Evolutionary conservation across 164 flowering plant genomes (phyloP).

Genomic region (Houttuynia cordata): DNA sequence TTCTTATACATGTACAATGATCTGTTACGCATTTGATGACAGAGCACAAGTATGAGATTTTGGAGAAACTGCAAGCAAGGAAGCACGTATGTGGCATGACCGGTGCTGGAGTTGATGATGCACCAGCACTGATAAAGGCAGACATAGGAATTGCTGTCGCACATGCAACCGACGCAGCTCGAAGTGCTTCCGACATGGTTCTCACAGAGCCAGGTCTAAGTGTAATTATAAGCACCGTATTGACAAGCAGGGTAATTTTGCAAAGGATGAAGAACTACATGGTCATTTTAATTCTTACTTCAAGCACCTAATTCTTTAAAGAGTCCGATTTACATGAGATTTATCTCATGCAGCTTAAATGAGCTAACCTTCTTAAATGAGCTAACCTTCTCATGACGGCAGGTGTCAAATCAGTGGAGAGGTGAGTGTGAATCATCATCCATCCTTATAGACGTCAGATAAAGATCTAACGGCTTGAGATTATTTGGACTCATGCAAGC

Average conservation of each 20-base stretch:
- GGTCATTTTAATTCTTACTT: slow-evolving; percentile 10
- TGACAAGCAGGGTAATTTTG: slow-evolving; percentile 63
- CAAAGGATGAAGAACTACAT: slow-evolving; percentile 67
- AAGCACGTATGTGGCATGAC: slow-evolving; percentile 72
- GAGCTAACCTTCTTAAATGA: too few species aligned
- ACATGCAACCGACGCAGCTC: slow-evolving; percentile 62
- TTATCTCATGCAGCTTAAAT: too few species aligned
- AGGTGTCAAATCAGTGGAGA: too few species aligned
- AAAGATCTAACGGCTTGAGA: too few species aligned
- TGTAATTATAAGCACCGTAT: slow-evolving; percentile 59
- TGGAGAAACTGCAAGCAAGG: slow-evolving; percentile 39
- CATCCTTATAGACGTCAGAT: too few species aligned
- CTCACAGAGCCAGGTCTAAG: slow-evolving; percentile 65
- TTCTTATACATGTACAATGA: too few species aligned
- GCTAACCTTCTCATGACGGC: too few species aligned
- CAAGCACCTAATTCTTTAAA: too few species aligned
- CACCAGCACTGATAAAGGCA: slow-evolving; percentile 56
- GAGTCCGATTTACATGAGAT: too few species aligned
- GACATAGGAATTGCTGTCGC: slow-evolving; percentile 67
- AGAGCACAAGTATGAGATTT: slow-evolving; percentile 64
- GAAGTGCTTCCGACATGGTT: slow-evolving; percentile 62
- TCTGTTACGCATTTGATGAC: too few species aligned
- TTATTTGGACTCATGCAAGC: too few species aligned
- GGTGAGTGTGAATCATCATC: too few species aligned
- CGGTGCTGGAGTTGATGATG: slow-evolving; percentile 64